Base-by-base conservation (phyloP, 805 yeast species). In the Candida pseudoglaebosa region DNA sequence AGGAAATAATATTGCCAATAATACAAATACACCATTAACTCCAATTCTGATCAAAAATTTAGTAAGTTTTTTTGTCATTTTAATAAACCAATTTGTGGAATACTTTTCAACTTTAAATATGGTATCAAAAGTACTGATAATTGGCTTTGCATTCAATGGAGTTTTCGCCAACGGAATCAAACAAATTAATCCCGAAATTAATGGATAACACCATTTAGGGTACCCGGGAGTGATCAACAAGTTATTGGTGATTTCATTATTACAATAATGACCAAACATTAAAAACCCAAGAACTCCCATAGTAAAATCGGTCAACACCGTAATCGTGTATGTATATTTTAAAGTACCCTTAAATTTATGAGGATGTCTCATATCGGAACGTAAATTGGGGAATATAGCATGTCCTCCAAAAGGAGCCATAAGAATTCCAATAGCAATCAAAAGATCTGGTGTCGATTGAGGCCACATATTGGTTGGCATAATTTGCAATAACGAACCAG, bases 331-430 rank as follows among this genome's bases (percentile, higher is more conserved):
- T 0, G 91, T 79, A 2, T 71, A 56, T 33, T 66, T 61, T 52
- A 82, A 66, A 43, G 88, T 78, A 12, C 56, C 54, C 14, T 62
- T 61, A 57, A 76, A 82, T 45, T 73, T 76, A 21, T 65, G 55
- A 3, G 91, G 90, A 47, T 78, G 83, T 38, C 84, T 70, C 84
- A 84, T 80, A 57, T 84, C 95, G 24, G 79, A 71, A 54, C 78
- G 80, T 38, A 84, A 67, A 47, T 84, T 84, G 2, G 93, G 93
- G 52, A 84, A 85, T 18, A 85, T 76, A 4, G 93, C 87, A 60
- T 85, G 93, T 0, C 93, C 91, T 4, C 93, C 89, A 68, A 84
- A 85, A 1, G 91, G 90, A 3, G 90, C 83, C 71, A 81, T 71
- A 43, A 80, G 71, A 37, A 81, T 79, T 9, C 86, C 86, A 35